phyloP scores from a whole-genome alignment of 1,284 basidiomycete genomes.

The Chondrostereum purpureum region DNA sequence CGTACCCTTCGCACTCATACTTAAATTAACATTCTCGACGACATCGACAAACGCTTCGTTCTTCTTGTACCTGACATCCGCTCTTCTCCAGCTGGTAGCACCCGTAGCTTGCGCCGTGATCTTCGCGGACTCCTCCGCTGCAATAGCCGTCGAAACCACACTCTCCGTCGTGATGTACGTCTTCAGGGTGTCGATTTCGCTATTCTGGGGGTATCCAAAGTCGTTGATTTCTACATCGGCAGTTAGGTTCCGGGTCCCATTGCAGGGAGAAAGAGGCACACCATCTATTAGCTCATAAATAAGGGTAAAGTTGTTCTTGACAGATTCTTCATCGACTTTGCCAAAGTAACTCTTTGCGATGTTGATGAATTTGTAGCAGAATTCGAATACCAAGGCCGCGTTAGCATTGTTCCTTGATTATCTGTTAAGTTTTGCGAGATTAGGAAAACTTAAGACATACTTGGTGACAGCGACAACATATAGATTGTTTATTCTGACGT shows the following conservation, averaged over 20 bases:
- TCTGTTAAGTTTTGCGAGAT: constrained; percentile 1
- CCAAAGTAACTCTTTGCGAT: constrained; percentile 95
- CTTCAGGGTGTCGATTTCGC: constrained; percentile 95
- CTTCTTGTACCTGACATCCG: constrained; percentile 96
- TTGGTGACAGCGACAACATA: constrained; percentile 95
- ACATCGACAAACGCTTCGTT: constrained; percentile 99
- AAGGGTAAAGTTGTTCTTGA: constrained; percentile 98
- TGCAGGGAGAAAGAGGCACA: constrained; percentile 29
- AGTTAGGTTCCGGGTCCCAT: not conserved
- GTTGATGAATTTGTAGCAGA: constrained; percentile 91
- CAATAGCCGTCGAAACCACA: constrained; percentile 76
- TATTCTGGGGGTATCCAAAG: constrained; percentile 99
- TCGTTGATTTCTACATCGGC: constrained; percentile 81
- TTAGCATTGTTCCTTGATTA: constrained; percentile 82
- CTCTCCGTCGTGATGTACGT: constrained; percentile 98
- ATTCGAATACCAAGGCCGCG: constrained; percentile 96
- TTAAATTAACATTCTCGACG: constrained; percentile 91
- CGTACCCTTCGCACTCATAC: constrained; percentile 93
- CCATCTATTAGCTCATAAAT: constrained; percentile 96
- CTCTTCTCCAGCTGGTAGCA: constrained; percentile 88
- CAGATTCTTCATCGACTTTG: constrained; percentile 94
- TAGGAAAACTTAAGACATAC: constrained; percentile 38
- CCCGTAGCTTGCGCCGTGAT: constrained; percentile 96
- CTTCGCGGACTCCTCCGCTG: constrained; percentile 94
- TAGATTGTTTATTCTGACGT: constrained; percentile 91